A percentile compares a stretch with the other conserved stretches of the same genome.
Evolutionary conservation across 345 rosid species (phyloP).

Genomic region (Pugionium cornutum): DNA sequence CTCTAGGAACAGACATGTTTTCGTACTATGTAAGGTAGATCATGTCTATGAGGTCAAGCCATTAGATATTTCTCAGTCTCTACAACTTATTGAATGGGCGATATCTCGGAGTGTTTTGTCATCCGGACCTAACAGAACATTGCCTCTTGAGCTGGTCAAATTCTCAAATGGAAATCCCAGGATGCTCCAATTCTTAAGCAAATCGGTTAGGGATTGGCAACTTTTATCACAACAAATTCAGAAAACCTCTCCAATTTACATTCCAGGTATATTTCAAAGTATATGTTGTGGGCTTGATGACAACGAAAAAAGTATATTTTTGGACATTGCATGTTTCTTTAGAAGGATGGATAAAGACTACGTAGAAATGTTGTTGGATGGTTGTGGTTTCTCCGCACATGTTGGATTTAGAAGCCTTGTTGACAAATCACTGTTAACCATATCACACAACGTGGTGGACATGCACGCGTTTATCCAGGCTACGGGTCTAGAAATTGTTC

Average conservation of each 20-base stretch:
- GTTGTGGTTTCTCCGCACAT: conserved; percentile 39
- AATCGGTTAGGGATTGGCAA: background rate
- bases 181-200: conserved; percentile 27
- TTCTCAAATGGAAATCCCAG: conserved; percentile 37
- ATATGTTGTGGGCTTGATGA: conserved; percentile 42
- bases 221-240: background rate
- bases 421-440: conserved; percentile 38
- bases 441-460: conserved; percentile 18
- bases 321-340: conserved; percentile 48
- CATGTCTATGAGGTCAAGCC: conserved; percentile 39
- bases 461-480: conserved; percentile 40
- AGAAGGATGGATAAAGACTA: conserved; percentile 27
- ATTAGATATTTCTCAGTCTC: conserved; percentile 18
- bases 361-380: conserved; percentile 36
- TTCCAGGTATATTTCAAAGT: conserved; percentile 30
- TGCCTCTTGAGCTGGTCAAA: conserved; percentile 23
- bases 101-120: background rate
- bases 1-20: conserved; percentile 34
- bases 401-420: conserved; percentile 40
- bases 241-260: background rate
- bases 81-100: background rate
- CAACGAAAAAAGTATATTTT: conserved; percentile 38
- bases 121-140: background rate
- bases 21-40: conserved; percentile 7
- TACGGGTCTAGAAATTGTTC: conserved; percentile 38